phyloP scores from a whole-genome alignment of 1,139 yeast species.

The Taphrina pruni region DNA sequence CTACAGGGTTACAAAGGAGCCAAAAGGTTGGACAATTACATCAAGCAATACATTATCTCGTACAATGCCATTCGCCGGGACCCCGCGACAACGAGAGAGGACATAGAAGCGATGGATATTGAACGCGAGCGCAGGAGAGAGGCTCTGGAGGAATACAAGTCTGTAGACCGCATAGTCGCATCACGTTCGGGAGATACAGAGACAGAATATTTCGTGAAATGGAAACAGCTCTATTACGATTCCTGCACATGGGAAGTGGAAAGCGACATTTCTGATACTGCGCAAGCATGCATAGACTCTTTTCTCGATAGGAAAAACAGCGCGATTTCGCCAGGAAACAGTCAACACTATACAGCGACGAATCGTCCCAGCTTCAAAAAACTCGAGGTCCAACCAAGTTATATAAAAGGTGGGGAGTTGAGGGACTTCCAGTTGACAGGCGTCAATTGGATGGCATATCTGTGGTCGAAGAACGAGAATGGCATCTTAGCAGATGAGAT shows the following conservation, averaged over 20 bases:
- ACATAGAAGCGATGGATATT: constrained; percentile 84
- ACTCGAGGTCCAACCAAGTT: constrained; percentile 81
- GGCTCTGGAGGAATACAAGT: constrained; percentile 79
- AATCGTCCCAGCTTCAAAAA: constrained; percentile 86
- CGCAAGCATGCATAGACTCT: constrained; percentile 82
- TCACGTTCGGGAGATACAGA: constrained; percentile 59
- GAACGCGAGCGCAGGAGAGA: constrained; percentile 85
- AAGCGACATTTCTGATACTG: constrained; percentile 76
- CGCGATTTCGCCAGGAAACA: constrained; percentile 79
- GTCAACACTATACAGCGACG: constrained; percentile 70
- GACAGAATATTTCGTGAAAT: constrained; percentile 75
- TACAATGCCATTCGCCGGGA: constrained; percentile 80
- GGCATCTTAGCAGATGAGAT: constrained; percentile 98
- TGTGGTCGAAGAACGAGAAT: constrained; percentile 97
- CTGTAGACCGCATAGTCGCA: constrained; percentile 88
- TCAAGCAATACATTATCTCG: constrained; percentile 71
- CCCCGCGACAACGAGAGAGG: constrained; percentile 83
- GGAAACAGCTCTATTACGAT: constrained; percentile 92
- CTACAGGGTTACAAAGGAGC: constrained; percentile 69
- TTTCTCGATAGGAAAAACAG: constrained; percentile 83
- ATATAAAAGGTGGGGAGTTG: constrained; percentile 86
- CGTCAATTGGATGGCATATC: constrained; percentile 98
- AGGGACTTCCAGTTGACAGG: constrained; percentile 98
- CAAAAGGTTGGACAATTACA: constrained; percentile 87
- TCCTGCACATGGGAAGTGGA: constrained; percentile 98